phyloP scores from a whole-genome alignment of 371 early-diverging fungal species.

The Mucor saturninus region DNA sequence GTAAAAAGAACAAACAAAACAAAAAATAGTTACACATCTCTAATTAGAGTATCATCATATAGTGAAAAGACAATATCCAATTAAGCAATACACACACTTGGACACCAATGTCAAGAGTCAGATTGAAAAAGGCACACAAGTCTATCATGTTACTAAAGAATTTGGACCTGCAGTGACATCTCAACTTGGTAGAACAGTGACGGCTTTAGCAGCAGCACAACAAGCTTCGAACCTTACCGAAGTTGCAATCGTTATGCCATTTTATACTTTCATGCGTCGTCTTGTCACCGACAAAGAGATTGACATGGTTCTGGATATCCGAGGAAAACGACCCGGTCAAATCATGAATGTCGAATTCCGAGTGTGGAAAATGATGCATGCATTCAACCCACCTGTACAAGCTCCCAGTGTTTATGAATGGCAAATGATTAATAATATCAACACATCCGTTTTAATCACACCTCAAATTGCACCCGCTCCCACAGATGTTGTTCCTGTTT shows the following conservation, averaged over 20 bases:
- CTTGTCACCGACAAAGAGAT: constrained; percentile 31
- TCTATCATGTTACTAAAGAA: constrained; percentile 71
- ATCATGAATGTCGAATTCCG: constrained; percentile 48
- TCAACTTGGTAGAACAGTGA: constrained; percentile 66
- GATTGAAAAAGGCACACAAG: constrained; percentile 44
- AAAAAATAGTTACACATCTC: neutral
- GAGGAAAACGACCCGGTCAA: constrained; percentile 47
- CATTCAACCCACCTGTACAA: constrained; percentile 40
- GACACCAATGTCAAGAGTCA: constrained; percentile 42
- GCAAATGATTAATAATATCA: constrained; percentile 34
- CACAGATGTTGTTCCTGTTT: constrained; percentile 50
- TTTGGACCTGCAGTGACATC: constrained; percentile 67
- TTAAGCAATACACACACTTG: constrained; percentile 55
- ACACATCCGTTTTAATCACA: constrained; percentile 29
- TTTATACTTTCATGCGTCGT: constrained; percentile 58
- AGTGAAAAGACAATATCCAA: constrained; percentile 54
- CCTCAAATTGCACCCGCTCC: constrained; percentile 22
- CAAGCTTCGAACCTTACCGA: constrained; percentile 51
- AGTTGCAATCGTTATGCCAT: constrained; percentile 66
- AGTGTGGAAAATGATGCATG: constrained; percentile 53
- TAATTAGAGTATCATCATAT: neutral
- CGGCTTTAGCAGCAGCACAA: constrained; percentile 65
- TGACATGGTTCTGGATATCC: constrained; percentile 55
- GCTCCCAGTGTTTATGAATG: constrained; percentile 27
- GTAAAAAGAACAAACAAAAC: constrained; percentile 33